Evolutionary conservation across 1,139 yeast species (phyloP).

Genomic region (Scheffersomyces segobiensis): DNA sequence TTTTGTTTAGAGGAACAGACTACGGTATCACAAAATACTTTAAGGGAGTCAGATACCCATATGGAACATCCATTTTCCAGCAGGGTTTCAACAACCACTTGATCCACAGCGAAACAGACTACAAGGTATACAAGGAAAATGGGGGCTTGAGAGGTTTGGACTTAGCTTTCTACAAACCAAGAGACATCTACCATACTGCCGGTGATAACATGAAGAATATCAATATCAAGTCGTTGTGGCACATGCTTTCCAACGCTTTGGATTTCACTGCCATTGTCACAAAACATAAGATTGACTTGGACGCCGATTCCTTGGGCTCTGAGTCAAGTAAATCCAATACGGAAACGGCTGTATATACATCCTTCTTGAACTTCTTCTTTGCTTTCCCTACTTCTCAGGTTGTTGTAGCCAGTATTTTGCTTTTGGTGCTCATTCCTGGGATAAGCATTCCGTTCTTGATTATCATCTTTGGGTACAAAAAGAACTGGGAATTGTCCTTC

Average conservation of each 20-base stretch:
- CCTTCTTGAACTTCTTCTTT: conserved; percentile 60
- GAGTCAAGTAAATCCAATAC: conserved; percentile 4
- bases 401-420: conserved; percentile 46
- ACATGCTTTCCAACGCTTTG: conserved; percentile 72
- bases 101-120: conserved; percentile 83
- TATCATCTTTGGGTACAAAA: conserved; percentile 44
- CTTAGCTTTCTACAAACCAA: conserved; percentile 60
- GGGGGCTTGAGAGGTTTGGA: conserved; percentile 82
- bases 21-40: conserved; percentile 55
- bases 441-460: conserved; percentile 48
- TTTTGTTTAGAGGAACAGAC: conserved; percentile 82
- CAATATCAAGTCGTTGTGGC: conserved; percentile 70
- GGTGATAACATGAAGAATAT: conserved; percentile 70
- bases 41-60: conserved; percentile 61
- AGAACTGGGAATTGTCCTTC: conserved; percentile 50
- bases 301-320: conserved; percentile 21
- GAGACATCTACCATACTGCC: conserved; percentile 80
- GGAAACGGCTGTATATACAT: conserved; percentile 61
- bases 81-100: conserved; percentile 78
- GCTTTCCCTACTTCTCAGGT: conserved; percentile 51
- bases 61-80: conserved; percentile 76
- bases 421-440: conserved; percentile 58
- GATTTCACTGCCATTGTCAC: conserved; percentile 52
- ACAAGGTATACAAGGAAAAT: conserved; percentile 61
- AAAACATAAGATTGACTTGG: conserved; percentile 41